phyloP scores from a whole-genome alignment of 1,139 yeast genomes.

The Hyphopichia pseudoburtonii region DNA sequence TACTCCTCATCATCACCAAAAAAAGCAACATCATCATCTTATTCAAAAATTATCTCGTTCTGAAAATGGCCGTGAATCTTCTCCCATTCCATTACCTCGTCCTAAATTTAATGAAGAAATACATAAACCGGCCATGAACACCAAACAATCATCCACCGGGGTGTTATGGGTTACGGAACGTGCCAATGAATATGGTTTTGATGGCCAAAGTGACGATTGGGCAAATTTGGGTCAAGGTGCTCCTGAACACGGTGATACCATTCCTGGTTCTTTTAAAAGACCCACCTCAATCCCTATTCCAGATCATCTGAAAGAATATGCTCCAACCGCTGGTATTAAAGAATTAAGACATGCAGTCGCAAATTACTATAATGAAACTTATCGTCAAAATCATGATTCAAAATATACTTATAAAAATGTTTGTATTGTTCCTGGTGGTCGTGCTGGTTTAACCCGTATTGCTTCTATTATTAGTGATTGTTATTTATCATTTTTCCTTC shows the following conservation, averaged over 20 bases:
- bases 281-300: constrained; percentile 55
- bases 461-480: constrained; percentile 66
- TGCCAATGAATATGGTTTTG: constrained; percentile 60
- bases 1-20: constrained; percentile 9
- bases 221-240: constrained; percentile 72
- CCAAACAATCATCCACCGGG: constrained; percentile 64
- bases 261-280: constrained; percentile 61
- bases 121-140: constrained; percentile 61
- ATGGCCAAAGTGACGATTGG: constrained; percentile 52
- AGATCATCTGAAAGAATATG: constrained; percentile 57
- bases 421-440: constrained; percentile 69
- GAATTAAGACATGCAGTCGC: constrained; percentile 65
- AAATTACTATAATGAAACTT: constrained; percentile 56
- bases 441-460: constrained; percentile 67
- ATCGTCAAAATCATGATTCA: constrained; percentile 49
- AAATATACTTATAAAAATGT: constrained; percentile 67
- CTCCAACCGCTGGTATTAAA: constrained; percentile 64
- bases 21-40: constrained; percentile 19
- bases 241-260: constrained; percentile 64
- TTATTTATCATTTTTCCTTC: constrained; percentile 62
- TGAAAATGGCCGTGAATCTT: constrained; percentile 39
- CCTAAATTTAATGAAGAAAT: constrained; percentile 47
- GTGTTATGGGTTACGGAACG: constrained; percentile 71
- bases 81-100: constrained; percentile 55
- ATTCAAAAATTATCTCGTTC: constrained; percentile 30